Base-by-base conservation (phyloP, 371 early-diverging fungal genomes). In the Dichotomocladium elegans region DNA sequence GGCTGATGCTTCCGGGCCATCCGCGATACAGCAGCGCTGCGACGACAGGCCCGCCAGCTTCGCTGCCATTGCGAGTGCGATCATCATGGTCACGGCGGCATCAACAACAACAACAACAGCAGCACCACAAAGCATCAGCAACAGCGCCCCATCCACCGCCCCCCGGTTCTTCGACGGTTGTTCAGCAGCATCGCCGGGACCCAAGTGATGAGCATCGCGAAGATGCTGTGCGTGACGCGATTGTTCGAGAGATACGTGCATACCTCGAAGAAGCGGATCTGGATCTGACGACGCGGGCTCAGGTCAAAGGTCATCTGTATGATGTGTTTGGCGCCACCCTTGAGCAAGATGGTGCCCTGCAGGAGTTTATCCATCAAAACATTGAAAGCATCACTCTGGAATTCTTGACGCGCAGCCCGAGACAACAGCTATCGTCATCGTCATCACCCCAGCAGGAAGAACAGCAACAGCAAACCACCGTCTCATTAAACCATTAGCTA, bases 291-390 rank as follows among this genome's bases (percentile, higher is more conserved):
- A 74, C 70, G 21, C 63, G 66, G 15, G 61, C 66, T 0, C 61
- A 74, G 45, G 70, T 74, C 27, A 70, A 70, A 21, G 49, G 61
- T 3, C 66, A 74, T 57, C 21, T 74, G 22, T 40, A 49, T 3
- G 28, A 34, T 12, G 40, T 56, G 41, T 63, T 70, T 34, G 70
- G 66, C 6, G 37, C 37, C 8, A 37, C 21, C 15, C 4, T 37
- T n/a, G 37, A 37, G n/a, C 37, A 37, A 3, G 58, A 64, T 24
- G 57, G 61, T 25, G 12, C 6, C 35, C 14, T 48, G 3, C 49
- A 48, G 25, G 51, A 53, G 25, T 57, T 63, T 48, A 60, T 66
- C 24, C 40, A 60, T 21, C 37, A 51, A 17, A 59, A 61, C 37
- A 61, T 71, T 26, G 63, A 71, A 46, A 55, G 64, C 43, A 57